phyloP scores from a whole-genome alignment of 2,329 filamentous ascomycete species.

The Fusarium odoratissimum region DNA sequence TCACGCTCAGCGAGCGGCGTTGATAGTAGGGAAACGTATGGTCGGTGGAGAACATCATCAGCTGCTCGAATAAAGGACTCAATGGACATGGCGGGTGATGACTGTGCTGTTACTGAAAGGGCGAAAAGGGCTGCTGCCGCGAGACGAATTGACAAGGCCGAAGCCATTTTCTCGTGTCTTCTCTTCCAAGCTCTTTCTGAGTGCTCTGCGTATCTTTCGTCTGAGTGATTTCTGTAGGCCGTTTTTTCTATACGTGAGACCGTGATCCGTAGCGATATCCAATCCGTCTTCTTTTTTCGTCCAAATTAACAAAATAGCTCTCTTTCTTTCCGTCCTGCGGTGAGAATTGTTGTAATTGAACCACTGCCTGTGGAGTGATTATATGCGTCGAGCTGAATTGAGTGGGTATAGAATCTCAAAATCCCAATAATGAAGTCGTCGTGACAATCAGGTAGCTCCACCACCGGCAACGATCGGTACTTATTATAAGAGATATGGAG shows the following conservation, averaged over 20 bases:
- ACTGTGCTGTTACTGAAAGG: constrained; percentile 34
- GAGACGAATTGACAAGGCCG: constrained; percentile 35
- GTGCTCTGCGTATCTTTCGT: constrained; percentile 6
- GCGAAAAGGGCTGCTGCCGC: constrained; percentile 33
- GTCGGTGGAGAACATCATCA: constrained; percentile 47
- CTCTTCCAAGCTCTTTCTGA: constrained; percentile 9
- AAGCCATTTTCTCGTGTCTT: constrained; percentile 30
- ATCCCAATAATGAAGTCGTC: constrained; percentile 9
- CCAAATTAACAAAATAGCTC: constrained; percentile 4
- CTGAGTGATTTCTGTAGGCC: constrained; percentile 6
- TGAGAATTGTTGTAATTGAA: constrained; percentile 21
- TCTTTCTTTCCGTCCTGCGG: constrained; percentile 36
- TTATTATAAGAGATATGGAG: constrained; percentile 21
- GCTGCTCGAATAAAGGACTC: constrained; percentile 40
- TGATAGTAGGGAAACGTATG: constrained; percentile 43
- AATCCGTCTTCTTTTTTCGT: neutral
- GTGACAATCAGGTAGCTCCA: constrained; percentile 11
- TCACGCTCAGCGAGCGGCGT: constrained; percentile 34
- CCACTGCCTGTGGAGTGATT: constrained; percentile 12
- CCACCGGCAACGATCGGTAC: constrained; percentile 12
- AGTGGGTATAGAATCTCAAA: constrained; percentile 29
- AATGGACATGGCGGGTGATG: constrained; percentile 10
- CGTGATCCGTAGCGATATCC: constrained; percentile 5
- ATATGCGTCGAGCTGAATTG: neutral
- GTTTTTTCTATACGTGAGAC: constrained; percentile 5